Base-by-base conservation (phyloP, 78 protist species). In the Pelomyxa schiedti region DNA sequence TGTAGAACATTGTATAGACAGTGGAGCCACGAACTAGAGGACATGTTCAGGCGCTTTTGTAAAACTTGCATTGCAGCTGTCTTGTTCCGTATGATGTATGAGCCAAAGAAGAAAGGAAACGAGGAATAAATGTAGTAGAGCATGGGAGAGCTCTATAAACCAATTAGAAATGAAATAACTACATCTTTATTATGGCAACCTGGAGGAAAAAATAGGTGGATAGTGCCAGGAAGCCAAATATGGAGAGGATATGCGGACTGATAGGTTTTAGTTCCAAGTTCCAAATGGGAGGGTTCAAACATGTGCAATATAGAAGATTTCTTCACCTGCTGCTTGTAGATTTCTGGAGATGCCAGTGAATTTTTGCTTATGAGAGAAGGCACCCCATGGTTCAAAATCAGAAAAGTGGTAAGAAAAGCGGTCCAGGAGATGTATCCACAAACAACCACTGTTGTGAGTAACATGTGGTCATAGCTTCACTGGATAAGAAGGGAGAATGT, bases 381-480 rank as follows among this genome's bases (percentile, higher is more conserved):
- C n/a, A n/a, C n/a, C n/a, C n/a, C n/a, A n/a, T n/a, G n/a, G n/a
- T n/a, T n/a, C n/a, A n/a, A n/a, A n/a, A n/a, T n/a, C n/a, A n/a
- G n/a, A n/a, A n/a, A n/a, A n/a, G n/a, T n/a, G 30, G 67, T 39
- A 0, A 84, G 42, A 16, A 75, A 79, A 0, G 74, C 72, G n/a
- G 79, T 76, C 88, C 88, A 90, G 29, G 81, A 82, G 69, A 83
- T 39, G 42, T 88, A 90, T 22, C 90, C 94, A 35, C 77, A 26
- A 1, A 82, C 71, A n/a, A 90, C 75, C 0, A 78, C 63, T 2
- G 90, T 29, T 87, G 81, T 77, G 7, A 90, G 69, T 43, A 88
- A 72, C 4, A 73, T 69, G 75, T 87, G 58, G 36, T 90, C 94
- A 76, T 90, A 90, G 9, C 69, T 65, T 4, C 28, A 36, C 7